phyloP scores from a whole-genome alignment of 441 rosid genomes.

The Metrosideros polymorpha region DNA sequence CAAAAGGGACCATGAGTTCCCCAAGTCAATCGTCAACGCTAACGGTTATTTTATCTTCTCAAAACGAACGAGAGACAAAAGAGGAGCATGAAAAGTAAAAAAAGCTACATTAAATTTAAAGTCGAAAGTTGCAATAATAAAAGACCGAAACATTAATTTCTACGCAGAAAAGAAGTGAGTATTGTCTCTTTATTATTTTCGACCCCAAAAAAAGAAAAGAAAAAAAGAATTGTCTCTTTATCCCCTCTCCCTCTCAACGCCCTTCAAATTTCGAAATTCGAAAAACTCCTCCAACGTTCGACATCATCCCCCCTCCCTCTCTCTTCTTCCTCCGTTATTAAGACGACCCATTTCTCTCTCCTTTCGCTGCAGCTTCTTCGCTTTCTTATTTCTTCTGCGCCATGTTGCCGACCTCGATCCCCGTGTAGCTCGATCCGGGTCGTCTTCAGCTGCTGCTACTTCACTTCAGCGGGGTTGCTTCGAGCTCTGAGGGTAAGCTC shows the following conservation, averaged over 20 bases:
- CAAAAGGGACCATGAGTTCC: neutral
- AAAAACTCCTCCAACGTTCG: neutral
- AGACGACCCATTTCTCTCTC: neutral
- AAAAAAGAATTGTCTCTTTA: neutral
- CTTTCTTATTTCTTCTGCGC: neutral
- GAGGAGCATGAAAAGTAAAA: neutral
- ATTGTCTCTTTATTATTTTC: neutral
- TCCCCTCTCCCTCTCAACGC: neutral
- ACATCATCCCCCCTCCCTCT: neutral
- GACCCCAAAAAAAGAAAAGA: neutral
- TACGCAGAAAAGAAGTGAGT: neutral
- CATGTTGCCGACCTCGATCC: neutral
- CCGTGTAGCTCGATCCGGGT: neutral
- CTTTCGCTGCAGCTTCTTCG: neutral
- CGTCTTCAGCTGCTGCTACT: neutral
- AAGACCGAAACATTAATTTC: neutral
- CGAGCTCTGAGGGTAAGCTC: neutral
- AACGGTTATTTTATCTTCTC: no score
- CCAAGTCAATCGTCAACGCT: no score
- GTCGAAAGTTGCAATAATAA: neutral
- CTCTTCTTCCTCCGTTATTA: neutral
- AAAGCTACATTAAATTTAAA: neutral
- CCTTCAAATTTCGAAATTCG: neutral
- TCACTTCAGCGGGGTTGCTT: neutral
- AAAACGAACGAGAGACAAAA: no score